Base-by-base conservation (phyloP, 768 basidiomycete genomes). In the Tulasnella sp. region DNA sequence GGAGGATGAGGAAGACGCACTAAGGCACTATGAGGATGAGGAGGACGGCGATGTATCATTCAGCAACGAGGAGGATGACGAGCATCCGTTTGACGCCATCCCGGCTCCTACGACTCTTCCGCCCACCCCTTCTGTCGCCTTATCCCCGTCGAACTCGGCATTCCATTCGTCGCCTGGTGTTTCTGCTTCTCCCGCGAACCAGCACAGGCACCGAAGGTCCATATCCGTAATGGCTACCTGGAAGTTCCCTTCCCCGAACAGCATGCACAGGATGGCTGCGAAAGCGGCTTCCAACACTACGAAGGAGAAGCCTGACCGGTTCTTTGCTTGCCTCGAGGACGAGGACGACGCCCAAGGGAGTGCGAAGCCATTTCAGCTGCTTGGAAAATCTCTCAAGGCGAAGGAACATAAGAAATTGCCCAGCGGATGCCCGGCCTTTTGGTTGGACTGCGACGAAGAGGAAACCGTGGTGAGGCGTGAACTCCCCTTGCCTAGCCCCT, bases 341-440 rank as follows among this genome's bases (percentile, higher is more conserved):
- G 42, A 43, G 21, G 55, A 43, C 17, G 45, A 57, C 11, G 17
- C 19, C 9, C 32, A 39, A 35, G 8, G 27, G n/a, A 11, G 3
- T 14, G 11, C 32, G 3, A 36, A 23, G 43, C n/a, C 32, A n/a
- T n/a, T 29, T 17, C 12, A 17, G 12, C 31, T 46, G 29, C 15
- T 48, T 43, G 45, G 55, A 11, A 48, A 46, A 34, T 17, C 31
- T 11, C 27, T 43, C 31, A 57, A 57, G 35, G 8, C 23, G 35
- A 53, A 53, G 21, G 52, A 53, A 14, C 55, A 57, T 31, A 57
- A 57, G 34, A 57, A 57, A 25, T 31, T 57, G 23, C 55, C 55
- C 12, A 57, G 55, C 27, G 55, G 55, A 3, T 57, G 55, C 23
- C 55, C 55, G 7, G 55, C 55, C 21, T 57, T 57, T 32, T 57